Evolutionary conservation across 2,329 filamentous ascomycete species (phyloP).

Genomic region (Aspergillus luchuensis): DNA sequence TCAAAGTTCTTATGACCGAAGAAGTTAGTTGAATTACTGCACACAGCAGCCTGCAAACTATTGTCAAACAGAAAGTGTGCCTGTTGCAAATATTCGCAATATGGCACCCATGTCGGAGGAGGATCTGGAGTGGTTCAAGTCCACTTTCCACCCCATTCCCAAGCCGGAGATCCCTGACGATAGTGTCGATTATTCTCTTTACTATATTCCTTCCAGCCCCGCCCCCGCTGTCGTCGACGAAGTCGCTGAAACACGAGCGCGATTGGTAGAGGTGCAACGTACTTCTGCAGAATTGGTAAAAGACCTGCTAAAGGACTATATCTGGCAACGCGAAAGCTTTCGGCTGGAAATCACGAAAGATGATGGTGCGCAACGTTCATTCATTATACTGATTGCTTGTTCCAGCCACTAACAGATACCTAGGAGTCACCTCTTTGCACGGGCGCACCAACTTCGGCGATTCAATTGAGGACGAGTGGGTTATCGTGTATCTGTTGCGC

Average conservation of each 20-base stretch:
- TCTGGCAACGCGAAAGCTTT: conserved; percentile 90
- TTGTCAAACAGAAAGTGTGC: not conserved
- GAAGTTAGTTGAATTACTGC: not conserved
- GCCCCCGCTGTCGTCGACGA: conserved; percentile 57
- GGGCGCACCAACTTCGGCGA: conserved; percentile 88
- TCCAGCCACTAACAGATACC: conserved; percentile 13
- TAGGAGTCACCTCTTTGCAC: conserved; percentile 62
- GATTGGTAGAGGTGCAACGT: conserved; percentile 72
- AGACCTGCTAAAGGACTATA: conserved; percentile 75
- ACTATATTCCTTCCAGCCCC: conserved; percentile 64
- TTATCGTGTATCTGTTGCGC: conserved; percentile 85
- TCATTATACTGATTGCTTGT: not conserved
- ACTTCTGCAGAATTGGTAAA: conserved; percentile 65
- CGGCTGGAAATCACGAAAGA: conserved; percentile 64
- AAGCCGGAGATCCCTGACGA: conserved; percentile 73
- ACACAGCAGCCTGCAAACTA: not conserved
- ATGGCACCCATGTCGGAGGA: conserved; percentile 54
- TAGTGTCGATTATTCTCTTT: conserved; percentile 80
- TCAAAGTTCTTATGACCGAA: not conserved
- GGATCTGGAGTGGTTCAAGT: conserved; percentile 66
- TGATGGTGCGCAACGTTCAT: conserved; percentile 54
- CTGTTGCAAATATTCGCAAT: not conserved
- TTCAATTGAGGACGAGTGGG: conserved; percentile 95
- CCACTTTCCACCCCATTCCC: conserved; percentile 66
- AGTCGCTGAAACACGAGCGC: conserved; percentile 54